Conservation (phyloP, 176 grass and related monocot genomes). For the Bonia amplexicaulis region DNA sequence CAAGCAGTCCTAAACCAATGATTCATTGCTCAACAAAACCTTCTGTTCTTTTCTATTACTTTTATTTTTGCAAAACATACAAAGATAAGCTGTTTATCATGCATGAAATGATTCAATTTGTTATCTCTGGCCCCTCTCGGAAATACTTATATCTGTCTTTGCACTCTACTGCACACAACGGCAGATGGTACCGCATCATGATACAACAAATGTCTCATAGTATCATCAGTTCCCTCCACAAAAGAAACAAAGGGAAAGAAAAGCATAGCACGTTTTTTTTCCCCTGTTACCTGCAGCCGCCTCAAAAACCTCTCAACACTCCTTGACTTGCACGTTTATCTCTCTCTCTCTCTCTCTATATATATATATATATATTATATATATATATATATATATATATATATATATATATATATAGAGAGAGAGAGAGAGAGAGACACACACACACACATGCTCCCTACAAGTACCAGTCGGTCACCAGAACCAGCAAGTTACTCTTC, state of each 20-base stretch:
- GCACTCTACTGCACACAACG: background rate
- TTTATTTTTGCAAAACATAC: background rate
- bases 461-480: constrained; percentile 23
- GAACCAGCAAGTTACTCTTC: background rate
- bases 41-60: background rate
- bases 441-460: constrained; percentile 8
- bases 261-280: background rate
- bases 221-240: constrained; percentile 31
- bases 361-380: too few relatives aligned
- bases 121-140: background rate
- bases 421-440: too few relatives aligned
- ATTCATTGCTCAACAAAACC: background rate
- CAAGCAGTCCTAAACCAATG: background rate
- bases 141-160: background rate
- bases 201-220: constrained; percentile 6
- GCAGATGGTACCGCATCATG: background rate
- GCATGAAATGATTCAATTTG: background rate
- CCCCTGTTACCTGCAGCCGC: constrained; percentile 25
- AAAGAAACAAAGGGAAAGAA: background rate
- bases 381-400: too few relatives aligned
- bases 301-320: constrained; percentile 34
- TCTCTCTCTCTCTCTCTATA: background rate
- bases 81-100: background rate
- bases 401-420: too few relatives aligned
- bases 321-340: constrained; percentile 34